Conservation (phyloP, 1,284 basidiomycete genomes). For the Ustanciosporium gigantosporum region DNA sequence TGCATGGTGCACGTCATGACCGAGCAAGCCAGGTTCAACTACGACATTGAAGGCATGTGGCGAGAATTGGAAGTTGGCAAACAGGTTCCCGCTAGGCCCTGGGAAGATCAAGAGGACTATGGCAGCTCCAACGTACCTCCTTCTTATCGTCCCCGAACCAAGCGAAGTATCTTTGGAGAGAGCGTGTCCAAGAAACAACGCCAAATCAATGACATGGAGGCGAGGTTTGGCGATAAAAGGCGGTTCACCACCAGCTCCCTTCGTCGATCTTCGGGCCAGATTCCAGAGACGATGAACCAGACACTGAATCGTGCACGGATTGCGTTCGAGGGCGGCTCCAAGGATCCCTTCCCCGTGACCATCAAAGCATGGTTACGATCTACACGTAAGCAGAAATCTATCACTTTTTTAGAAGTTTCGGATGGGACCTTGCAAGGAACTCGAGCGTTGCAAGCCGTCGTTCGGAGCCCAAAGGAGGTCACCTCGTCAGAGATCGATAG, state of each 20-base stretch:
- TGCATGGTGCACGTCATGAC: conserved; percentile 60
- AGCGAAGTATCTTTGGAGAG: conserved; percentile 20
- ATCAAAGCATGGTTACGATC: conserved; percentile 45
- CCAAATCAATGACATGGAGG: not conserved
- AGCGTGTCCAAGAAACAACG: not conserved
- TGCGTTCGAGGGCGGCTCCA: conserved; percentile 1
- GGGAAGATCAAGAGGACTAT: conserved; percentile 8
- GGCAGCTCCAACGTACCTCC: not conserved
- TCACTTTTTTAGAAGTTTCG: conserved; percentile 51
- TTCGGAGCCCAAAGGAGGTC: conserved; percentile 6
- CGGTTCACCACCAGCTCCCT: conserved; percentile 7
- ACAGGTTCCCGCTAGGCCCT: conserved; percentile 10
- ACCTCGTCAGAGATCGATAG: conserved; percentile 10
- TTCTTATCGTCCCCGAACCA: conserved; percentile 4
- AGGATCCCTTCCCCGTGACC: conserved; percentile 4
- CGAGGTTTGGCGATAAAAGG: not conserved
- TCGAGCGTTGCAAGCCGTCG: conserved; percentile 49
- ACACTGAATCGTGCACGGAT: conserved; percentile 3
- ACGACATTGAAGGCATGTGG: conserved; percentile 55
- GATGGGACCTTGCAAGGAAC: conserved; percentile 49
- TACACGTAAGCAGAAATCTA: conserved; percentile 44
- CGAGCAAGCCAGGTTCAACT: conserved; percentile 44
- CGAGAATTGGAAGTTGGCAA: conserved; percentile 28
- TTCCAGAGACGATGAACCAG: conserved; percentile 18
- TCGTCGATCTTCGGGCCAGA: not conserved